phyloP scores from a whole-genome alignment of 257 asterid species.

The Voacanga thouarsii region DNA sequence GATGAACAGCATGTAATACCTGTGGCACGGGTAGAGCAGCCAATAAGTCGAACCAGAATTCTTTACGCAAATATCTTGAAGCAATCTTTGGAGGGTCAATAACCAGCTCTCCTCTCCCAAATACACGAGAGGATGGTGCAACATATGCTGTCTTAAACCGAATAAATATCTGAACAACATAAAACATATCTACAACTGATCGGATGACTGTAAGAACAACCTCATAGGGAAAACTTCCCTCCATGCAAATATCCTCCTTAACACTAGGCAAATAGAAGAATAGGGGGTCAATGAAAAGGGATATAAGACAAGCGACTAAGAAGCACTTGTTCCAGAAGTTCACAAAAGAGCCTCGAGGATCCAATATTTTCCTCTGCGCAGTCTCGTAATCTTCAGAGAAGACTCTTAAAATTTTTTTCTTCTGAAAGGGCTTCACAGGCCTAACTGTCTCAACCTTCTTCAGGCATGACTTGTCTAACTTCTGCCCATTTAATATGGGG shows the following conservation, averaged over 20 bases:
- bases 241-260: constrained; percentile 46
- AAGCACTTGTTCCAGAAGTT: constrained; percentile 55
- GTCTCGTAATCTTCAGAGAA: constrained; percentile 60
- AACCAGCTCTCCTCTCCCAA: constrained; percentile 71
- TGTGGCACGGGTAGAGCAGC: constrained; percentile 78
- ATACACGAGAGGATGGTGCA: constrained; percentile 70
- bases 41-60: constrained; percentile 50
- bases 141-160: constrained; percentile 60
- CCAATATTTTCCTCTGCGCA: constrained; percentile 48
- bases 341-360: constrained; percentile 53
- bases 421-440: constrained; percentile 18
- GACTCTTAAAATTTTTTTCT: constrained; percentile 55
- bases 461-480: constrained; percentile 1
- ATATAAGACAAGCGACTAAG: constrained; percentile 45
- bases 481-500: not conserved
- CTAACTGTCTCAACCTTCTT: constrained; percentile 15
- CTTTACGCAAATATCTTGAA: constrained; percentile 44
- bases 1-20: constrained; percentile 31
- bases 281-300: constrained; percentile 62
- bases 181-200: constrained; percentile 43
- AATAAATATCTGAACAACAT: constrained; percentile 43
- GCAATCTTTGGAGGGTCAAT: constrained; percentile 55
- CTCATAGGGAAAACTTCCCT: constrained; percentile 43
- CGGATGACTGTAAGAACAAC: constrained; percentile 48
- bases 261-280: constrained; percentile 59